Evolutionary conservation across 805 yeast genomes (phyloP), one percentile per base, ranked within the genome.

Genomic region (Ogataea paraovalis): DNA sequence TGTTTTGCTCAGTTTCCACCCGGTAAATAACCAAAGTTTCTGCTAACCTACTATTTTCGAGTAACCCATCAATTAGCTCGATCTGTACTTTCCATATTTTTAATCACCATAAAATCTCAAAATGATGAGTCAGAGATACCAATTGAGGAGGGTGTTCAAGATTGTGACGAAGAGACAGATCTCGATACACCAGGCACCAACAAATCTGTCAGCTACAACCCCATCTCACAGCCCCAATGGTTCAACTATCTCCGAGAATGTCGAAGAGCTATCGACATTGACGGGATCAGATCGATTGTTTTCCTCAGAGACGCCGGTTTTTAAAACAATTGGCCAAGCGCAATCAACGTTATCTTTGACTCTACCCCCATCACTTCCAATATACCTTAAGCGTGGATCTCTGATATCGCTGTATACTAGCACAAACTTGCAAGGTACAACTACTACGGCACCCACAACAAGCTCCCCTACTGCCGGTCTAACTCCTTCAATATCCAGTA

Each of bases 311-410:
- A 56, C 50, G 3, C 68, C 73, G 1, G 49, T 62, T 23, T 69
- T 78, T 50, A 63, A 70, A 41, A 65, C 77, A 0, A 55, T 80
- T 46, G 83, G 82, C 6, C 64, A 60, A 4, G 76, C 82, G 2
- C 73, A 77, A 20, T 67, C 80, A 0, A 68, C 79, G 0, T 61
- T 80, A 20, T 68, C 77, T 5, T 60, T 80, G n/a, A 65, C 71
- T 1, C 58, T 78, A n/a, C 82, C 83, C 1, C 81, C 87, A 1
- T 80, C 86, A 0, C 65, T 78, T 1, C 85, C 87, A 0, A 62
- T 80, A 2, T 67, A 69, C 50, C 62, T 80, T 12, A 69, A 74
- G 37, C 67, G 71, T 36, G 77, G 80, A 2, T 70, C 84, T 0
- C 58, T 83, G 27, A 61, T 82, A 43, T 68, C 82, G 2, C 60